Evolutionary conservation across 176 grass and related monocot species (phyloP), one percentile per base, ranked within the genome.

Genomic region (Microstegium vimineum): DNA sequence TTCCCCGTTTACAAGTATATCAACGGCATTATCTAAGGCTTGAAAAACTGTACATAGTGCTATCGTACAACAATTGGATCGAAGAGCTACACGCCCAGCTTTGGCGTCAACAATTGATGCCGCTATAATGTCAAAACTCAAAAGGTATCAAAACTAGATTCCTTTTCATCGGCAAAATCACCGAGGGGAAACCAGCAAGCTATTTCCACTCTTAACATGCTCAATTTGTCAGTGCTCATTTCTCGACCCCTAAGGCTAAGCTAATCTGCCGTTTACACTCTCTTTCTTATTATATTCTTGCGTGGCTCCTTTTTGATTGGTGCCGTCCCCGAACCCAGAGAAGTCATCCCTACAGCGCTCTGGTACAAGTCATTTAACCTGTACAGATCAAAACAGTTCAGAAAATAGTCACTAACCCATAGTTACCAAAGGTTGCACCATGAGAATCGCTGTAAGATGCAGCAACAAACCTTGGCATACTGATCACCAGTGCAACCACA

Each of bases 341-440:
- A 82, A 62, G 87, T 72, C 83, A 89, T 90, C 75, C 89, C 91
- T 28, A 94, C 83, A 40, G 91, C 54, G 15, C 83, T 85, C 54
- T 90, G 91, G 82, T 99, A 99, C 79, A 95, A 83, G 78, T 95
- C 97, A 54, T 93, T 99, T 62, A 99, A 87, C 78, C 97, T 99
- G 86, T 33, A 69, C 23, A 64, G 36, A 83, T 76, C n/a, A 80
- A 61, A 57, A 82, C 54, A 79, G 81, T 41, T 69, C 31, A 60
- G 62, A 42, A 69, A 35, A 82, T 38, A 63, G 73, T 78, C 70
- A 43, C 23, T 49, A 37, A 31, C 63, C 35, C 52, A 77, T 25
- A 22, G 25, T 77, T 25, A 77, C 6, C 40, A 62, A 31, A 34
- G 56, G 63, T 41, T 64, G 23, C 6, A 74, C 18, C 79, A 80